Evolutionary conservation across 2,329 filamentous ascomycete species (phyloP), one percentile per base, ranked within the genome.

Genomic region (Cladosporium sp.): DNA sequence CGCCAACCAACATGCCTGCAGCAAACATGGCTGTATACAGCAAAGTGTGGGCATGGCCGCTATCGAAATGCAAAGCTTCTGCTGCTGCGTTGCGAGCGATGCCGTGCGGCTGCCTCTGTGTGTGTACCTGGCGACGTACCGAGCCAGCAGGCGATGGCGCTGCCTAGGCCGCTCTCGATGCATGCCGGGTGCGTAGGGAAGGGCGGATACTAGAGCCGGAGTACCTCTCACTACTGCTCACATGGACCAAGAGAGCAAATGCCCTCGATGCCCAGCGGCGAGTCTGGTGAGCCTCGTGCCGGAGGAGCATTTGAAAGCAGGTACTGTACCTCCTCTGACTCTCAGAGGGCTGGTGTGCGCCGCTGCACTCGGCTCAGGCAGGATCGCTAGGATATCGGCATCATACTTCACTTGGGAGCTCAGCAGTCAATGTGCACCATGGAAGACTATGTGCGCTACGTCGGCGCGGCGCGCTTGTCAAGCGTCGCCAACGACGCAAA

Each of bases 21-120:
- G 42, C 4, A 45, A 45, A 4, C 15, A 20, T 12, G 3, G 34
- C 28, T 22, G 39, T 19, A 20, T 49, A 36, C 3, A 3, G 7
- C n/a, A 8, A 17, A 32, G 22, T 15, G 24, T n/a, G n/a, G 28
- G 28, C 12, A 7, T 19, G n/a, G 17, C 39, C 39, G 22, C 47
- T 50, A 22, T 50, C 47, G 47, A 50, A 45, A 50, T 50, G 47
- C 47, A 50, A 37, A 50, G 47, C 47, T 50, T 28, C 19, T 36
- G 47, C 47, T 22, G 47, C 32, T 12, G 42, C 28, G 40, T 24
- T 44, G 40, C 40, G 40, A 44, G 25, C 25, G 28, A 32, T 32
- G 28, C 28, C 28, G 28, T 32, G 28, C 28, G 28, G 28, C 28
- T 32, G 28, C 28, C n/a, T n/a, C n/a, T n/a, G 28, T 9, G 28